Conservation (phyloP, 306 rosid species). For the Delonix regia region DNA sequence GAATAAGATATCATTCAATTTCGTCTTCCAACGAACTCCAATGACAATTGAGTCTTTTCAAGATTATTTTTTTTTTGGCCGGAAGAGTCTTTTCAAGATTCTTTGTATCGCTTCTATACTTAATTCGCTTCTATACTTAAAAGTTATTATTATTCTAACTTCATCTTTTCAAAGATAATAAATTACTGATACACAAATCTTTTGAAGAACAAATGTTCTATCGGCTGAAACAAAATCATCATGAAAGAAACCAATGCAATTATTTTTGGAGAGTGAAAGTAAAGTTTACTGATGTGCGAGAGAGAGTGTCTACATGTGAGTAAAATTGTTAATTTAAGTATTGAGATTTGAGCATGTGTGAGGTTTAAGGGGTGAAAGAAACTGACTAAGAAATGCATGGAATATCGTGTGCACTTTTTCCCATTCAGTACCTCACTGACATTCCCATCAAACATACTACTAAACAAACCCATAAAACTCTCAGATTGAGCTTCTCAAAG, state of each 20-base stretch:
- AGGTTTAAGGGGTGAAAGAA: conserved; percentile 47
- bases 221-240: background rate
- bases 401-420: conserved; percentile 60
- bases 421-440: conserved; percentile 71
- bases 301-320: conserved; percentile 34
- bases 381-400: conserved; percentile 62
- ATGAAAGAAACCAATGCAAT: background rate
- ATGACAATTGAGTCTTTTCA: background rate
- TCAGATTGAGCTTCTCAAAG: conserved; percentile 61
- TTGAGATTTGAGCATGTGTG: conserved; percentile 42
- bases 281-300: background rate
- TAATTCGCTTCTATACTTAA: no score
- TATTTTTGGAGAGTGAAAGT: background rate
- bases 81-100: background rate
- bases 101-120: background rate
- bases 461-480: conserved; percentile 50
- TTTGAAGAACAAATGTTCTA: no score
- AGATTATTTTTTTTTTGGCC: no score
- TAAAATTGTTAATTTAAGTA: conserved; percentile 34
- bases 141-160: no score
- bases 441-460: conserved; percentile 66
- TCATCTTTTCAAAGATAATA: background rate
- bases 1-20: background rate
- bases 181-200: no score
- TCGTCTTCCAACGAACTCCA: background rate